Evolutionary conservation across 768 basidiomycete genomes (phyloP), one percentile per base, ranked within the genome.

Genomic region (Gymnopilus junonius): DNA sequence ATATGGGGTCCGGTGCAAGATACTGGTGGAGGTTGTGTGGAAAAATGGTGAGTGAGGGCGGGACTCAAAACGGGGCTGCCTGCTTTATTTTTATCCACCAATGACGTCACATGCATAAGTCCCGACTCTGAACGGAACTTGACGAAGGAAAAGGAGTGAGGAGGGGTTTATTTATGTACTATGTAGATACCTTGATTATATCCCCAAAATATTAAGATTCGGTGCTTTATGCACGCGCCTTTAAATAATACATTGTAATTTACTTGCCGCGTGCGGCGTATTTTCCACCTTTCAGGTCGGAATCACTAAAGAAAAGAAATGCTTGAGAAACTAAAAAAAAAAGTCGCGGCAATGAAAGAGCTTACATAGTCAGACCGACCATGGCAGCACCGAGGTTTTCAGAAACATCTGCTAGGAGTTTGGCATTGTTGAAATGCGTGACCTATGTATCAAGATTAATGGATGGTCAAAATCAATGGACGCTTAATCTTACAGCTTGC

Each of bases 351-450:
- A 27, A 59, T 42, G 25, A 48, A 15, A 53, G 59, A 29, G 78
- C 91, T 74, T 70, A 93, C 93, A 95, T 95, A 8, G 88, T 91
- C 63, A 96, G 80, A 42, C 95, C 95, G 55, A 95, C 93, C 95
- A 98, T 98, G n/a, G 95, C 88, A 50, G 87, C 80, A 20, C 95
- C 95, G 31, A 98, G 75, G 76, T 94, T 82, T 73, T 93, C 90
- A 17, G 93, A 95, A 14, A 93, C 80, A 79, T 98, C 95, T 21
- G 95, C 95, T 45, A 99, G 85, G 45, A 95, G 83, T 72, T 93
- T 91, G 10, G 95, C 88, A 77, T 97, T 97, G 80, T 99, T 94
- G 84, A 89, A 91, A 82, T 99, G 97, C 1, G 97, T 98, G 12
- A 91, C 89, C 90, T 91, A 60, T 53, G n/a, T n/a, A 48, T 21